Conservation (phyloP, 2,329 filamentous ascomycete species). For the Calonectria montana region DNA sequence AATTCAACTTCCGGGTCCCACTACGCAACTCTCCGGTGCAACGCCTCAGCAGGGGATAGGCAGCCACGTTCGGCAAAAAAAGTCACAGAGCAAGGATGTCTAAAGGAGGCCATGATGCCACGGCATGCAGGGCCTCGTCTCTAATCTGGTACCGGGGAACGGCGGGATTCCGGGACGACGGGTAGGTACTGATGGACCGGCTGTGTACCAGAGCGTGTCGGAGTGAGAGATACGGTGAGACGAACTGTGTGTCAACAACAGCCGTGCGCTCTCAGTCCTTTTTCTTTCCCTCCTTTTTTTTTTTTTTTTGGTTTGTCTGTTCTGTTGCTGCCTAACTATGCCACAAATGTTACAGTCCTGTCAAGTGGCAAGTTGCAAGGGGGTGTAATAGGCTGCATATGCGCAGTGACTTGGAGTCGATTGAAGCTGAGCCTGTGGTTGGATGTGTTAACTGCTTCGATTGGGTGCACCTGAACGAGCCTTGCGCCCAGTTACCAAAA, state of each 20-base stretch:
- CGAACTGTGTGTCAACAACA: constrained; percentile 20
- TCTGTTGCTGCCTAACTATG: background rate
- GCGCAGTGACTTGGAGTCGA: constrained; percentile 22
- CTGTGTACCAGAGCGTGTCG: constrained; percentile 10
- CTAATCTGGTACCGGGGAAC: constrained; percentile 30
- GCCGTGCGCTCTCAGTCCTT: constrained; percentile 1
- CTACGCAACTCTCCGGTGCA: constrained; percentile 17
- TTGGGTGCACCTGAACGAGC: constrained; percentile 5
- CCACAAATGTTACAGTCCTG: background rate
- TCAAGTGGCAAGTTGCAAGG: background rate
- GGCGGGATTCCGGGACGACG: constrained; percentile 21
- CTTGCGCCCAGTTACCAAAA: constrained; percentile 11
- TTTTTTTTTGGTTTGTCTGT: background rate
- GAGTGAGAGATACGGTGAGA: constrained; percentile 23
- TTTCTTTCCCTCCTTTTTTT: background rate
- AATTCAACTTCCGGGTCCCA: constrained; percentile 30
- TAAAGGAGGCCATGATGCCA: constrained; percentile 16
- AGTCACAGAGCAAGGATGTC: constrained; percentile 3
- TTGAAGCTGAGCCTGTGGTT: constrained; percentile 15
- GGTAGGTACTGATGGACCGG: constrained; percentile 13
- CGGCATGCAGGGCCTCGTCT: background rate
- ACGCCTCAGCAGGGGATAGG: constrained; percentile 17
- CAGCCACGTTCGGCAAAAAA: constrained; percentile 4
- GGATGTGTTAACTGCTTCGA: constrained; percentile 10
- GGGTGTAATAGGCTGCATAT: constrained; percentile 16